Evolutionary conservation across 352 stramenopile species (phyloP).

Genomic region (Elongisporangium undulatum): DNA sequence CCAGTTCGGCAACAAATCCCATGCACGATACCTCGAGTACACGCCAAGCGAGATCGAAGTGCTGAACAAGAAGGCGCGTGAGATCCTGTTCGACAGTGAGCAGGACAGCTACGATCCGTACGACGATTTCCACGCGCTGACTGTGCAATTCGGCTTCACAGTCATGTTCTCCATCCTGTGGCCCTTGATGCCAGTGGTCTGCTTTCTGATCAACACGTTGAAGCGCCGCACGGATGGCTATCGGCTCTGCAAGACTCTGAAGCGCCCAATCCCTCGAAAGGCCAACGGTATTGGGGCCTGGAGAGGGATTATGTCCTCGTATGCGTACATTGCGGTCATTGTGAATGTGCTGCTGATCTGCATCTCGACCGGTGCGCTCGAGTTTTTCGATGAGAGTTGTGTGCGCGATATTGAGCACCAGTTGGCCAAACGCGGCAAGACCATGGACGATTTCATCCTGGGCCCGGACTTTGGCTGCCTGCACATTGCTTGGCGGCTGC

Average conservation of each 20-base stretch:
- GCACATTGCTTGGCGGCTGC: constrained; percentile 47
- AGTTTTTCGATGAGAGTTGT: constrained; percentile 64
- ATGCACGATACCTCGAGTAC: constrained; percentile 63
- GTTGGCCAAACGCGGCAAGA: constrained; percentile 57
- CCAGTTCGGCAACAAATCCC: constrained; percentile 71
- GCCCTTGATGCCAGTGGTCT: constrained; percentile 70
- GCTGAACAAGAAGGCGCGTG: constrained; percentile 59
- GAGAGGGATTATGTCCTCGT: constrained; percentile 49
- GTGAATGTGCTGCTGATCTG: constrained; percentile 71
- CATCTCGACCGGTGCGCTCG: constrained; percentile 61
- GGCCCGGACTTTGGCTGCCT: constrained; percentile 63
- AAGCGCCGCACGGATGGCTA: constrained; percentile 67
- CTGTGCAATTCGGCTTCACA: constrained; percentile 69
- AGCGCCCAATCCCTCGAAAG: constrained; percentile 60
- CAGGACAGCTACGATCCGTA: constrained; percentile 75
- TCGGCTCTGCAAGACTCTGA: constrained; percentile 62
- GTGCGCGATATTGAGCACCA: constrained; percentile 50
- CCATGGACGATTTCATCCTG: constrained; percentile 59
- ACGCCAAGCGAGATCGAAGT: constrained; percentile 55
- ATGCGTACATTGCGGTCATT: constrained; percentile 63
- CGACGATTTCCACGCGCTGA: constrained; percentile 68
- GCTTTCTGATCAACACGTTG: constrained; percentile 65
- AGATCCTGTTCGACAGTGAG: constrained; percentile 68
- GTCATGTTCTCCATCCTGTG: constrained; percentile 83
- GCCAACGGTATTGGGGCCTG: constrained; percentile 76